Conservation (phyloP, 306 rosid species). For the Clitoria ternatea region DNA sequence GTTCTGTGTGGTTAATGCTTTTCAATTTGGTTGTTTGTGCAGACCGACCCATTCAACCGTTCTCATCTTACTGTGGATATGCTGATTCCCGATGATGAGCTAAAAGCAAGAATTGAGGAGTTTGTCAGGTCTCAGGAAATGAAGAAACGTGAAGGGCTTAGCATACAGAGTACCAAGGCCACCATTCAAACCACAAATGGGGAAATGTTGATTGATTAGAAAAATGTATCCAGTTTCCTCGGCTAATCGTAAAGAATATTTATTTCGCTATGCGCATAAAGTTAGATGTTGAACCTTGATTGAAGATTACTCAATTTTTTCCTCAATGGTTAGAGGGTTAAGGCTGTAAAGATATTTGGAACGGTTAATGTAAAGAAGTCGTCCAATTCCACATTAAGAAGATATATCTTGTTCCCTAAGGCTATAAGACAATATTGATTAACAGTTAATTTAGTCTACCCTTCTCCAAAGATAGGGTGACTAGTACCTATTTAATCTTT, state of each 20-base stretch:
- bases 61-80: conserved; percentile 85
- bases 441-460: too few species aligned
- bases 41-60: conserved; percentile 97
- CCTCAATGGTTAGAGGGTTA: neutral
- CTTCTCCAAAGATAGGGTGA: too few species aligned
- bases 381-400: neutral
- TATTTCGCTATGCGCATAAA: neutral
- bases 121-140: conserved; percentile 65
- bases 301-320: neutral
- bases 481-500: too few species aligned
- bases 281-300: neutral
- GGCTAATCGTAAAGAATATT: neutral
- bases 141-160: conserved; percentile 59
- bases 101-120: conserved; percentile 73
- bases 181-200: conserved; percentile 71
- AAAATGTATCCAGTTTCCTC: neutral
- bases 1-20: neutral
- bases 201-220: conserved; percentile 84
- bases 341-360: conserved; percentile 29
- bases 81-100: conserved; percentile 73
- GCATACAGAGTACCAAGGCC: conserved; percentile 53
- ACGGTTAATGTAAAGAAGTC: conserved; percentile 16
- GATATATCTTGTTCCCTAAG: neutral
- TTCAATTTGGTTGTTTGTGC: conserved; percentile 31
- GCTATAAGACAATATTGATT: neutral